phyloP scores from a whole-genome alignment of 306 rosid species.

The Cicer chorassanicum region DNA sequence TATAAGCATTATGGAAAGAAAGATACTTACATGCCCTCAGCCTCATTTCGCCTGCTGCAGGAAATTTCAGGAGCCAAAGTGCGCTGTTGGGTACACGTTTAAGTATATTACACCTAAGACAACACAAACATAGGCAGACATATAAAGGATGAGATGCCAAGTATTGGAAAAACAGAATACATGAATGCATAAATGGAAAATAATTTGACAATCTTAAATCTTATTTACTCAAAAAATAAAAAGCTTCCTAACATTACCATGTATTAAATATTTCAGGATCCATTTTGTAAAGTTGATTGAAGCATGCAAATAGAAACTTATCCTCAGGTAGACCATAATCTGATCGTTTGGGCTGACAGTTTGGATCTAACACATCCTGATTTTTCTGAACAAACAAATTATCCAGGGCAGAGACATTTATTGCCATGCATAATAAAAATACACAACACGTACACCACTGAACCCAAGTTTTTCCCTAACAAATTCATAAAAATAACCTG shows the following conservation, averaged over 20 bases:
- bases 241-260: constrained; percentile 64
- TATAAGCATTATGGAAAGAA: constrained; percentile 2
- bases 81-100: constrained; percentile 95
- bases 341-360: constrained; percentile 79
- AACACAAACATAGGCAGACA: constrained; percentile 34
- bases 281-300: constrained; percentile 98
- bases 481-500: constrained; percentile 65
- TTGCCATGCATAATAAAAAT: neutral
- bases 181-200: neutral
- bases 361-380: constrained; percentile 82
- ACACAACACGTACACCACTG: constrained; percentile 9
- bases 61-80: constrained; percentile 97
- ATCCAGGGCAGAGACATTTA: neutral
- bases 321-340: constrained; percentile 91
- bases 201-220: neutral
- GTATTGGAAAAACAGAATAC: neutral
- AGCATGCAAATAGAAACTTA: constrained; percentile 93
- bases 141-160: constrained; percentile 30
- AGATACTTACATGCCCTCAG: constrained; percentile 74
- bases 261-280: constrained; percentile 93
- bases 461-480: constrained; percentile 5
- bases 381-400: constrained; percentile 71
- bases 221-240: constrained; percentile 21
- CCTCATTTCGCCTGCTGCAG: constrained; percentile 97
- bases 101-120: constrained; percentile 90